phyloP scores from a whole-genome alignment of 1,284 basidiomycete genomes.

The Paramarasmius palmivorus region DNA sequence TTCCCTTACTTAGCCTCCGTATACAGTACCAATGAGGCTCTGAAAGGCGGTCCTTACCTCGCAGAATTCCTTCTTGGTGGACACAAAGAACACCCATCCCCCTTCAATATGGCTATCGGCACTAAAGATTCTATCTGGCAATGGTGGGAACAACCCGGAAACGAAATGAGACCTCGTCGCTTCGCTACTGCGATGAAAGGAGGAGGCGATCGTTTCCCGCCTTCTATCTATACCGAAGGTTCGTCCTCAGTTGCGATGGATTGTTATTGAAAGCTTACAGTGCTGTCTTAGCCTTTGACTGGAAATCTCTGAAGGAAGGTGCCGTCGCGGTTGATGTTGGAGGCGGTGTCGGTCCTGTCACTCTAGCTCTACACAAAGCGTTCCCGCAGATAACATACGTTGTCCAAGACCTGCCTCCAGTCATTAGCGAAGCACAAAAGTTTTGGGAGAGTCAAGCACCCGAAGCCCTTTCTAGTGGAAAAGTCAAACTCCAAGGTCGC shows the following conservation, averaged over 20 bases:
- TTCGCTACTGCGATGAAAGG: slow-evolving; percentile 17
- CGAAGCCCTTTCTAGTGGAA: slow-evolving; percentile 8
- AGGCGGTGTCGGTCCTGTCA: slow-evolving; percentile 16
- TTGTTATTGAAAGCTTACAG: background rate
- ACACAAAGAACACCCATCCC: background rate
- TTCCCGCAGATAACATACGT: slow-evolving; percentile 14
- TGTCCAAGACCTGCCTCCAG: slow-evolving; percentile 18
- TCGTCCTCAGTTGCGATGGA: background rate
- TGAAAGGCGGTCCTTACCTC: slow-evolving; percentile 2
- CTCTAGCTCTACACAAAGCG: slow-evolving; percentile 15
- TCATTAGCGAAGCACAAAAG: slow-evolving; percentile 13
- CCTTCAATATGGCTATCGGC: background rate
- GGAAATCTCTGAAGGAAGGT: slow-evolving; percentile 11
- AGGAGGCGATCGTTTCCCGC: background rate
- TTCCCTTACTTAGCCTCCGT: background rate
- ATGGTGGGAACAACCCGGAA: slow-evolving; percentile 13
- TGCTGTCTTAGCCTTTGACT: slow-evolving; percentile 15
- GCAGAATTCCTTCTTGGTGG: background rate
- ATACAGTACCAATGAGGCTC: slow-evolving; percentile 1
- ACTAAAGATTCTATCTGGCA: slow-evolving; percentile 2
- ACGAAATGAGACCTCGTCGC: slow-evolving; percentile 11
- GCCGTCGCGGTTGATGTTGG: slow-evolving; percentile 24
- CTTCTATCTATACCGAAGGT: slow-evolving; percentile 7
- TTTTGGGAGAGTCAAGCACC: slow-evolving; percentile 15
- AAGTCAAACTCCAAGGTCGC: slow-evolving; percentile 18